Conservation (phyloP, 2,329 filamentous ascomycete genomes). For the Aspergillus felis region DNA sequence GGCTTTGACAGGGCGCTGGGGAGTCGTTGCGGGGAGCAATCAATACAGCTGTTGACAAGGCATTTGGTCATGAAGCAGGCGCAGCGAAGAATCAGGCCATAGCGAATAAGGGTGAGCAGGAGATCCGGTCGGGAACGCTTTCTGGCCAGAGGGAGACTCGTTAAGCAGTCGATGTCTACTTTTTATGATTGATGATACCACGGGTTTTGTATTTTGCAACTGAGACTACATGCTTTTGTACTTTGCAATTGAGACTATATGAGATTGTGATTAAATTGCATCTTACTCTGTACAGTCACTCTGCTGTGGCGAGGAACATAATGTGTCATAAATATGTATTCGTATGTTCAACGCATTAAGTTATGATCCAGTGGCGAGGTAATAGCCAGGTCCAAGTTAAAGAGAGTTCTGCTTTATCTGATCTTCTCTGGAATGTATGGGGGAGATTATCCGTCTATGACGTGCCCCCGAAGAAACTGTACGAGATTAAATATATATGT, state of each 20-base stretch:
- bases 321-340: not conserved
- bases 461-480: not conserved
- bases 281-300: too few species aligned
- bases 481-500: not conserved
- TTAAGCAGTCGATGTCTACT: not conserved
- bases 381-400: not conserved
- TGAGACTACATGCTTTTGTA: not conserved
- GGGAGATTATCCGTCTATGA: not conserved
- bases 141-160: not conserved
- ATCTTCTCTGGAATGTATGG: not conserved
- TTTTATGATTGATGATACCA: not conserved
- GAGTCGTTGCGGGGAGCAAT: constrained; percentile 39
- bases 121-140: constrained; percentile 32
- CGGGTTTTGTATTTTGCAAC: not conserved
- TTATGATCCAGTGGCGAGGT: not conserved
- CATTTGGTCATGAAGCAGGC: constrained; percentile 35
- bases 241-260: not conserved
- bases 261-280: not conserved
- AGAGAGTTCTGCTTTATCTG: not conserved
- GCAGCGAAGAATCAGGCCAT: constrained; percentile 35
- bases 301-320: not conserved
- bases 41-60: constrained; percentile 35
- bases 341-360: not conserved
- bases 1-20: constrained; percentile 31
- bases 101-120: constrained; percentile 31